A percentile compares a stretch with the other conserved stretches of the same genome.
Evolutionary conservation across 2,329 filamentous ascomycete genomes (phyloP).

Genomic region (Arthrobotrys pseudoclavata): DNA sequence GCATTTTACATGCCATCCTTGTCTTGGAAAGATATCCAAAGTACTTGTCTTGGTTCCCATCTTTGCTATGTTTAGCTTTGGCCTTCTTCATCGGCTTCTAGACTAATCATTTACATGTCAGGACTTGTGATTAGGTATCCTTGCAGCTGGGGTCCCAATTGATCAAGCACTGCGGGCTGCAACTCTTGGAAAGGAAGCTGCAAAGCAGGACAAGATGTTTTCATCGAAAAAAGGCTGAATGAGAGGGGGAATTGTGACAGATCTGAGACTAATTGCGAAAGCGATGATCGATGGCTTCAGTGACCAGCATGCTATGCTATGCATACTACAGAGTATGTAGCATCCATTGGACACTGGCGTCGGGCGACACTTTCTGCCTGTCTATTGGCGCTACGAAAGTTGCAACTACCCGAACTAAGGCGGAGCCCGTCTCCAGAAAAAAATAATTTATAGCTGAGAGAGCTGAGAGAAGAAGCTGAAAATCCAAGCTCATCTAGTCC

Average conservation of each 20-base stretch:
- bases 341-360: neutral
- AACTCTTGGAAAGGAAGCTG: neutral
- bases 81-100: neutral
- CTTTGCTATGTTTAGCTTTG: neutral
- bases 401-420: constrained; percentile 2
- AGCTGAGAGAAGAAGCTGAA: constrained; percentile 6
- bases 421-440: neutral
- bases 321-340: neutral
- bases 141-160: neutral
- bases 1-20: neutral
- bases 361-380: neutral
- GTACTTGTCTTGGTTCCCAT: neutral
- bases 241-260: neutral
- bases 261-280: constrained; percentile 12
- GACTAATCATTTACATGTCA: neutral
- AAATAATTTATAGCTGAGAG: neutral
- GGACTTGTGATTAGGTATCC: neutral
- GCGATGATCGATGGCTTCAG: neutral
- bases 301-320: neutral
- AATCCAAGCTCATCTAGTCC: neutral
- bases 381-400: neutral
- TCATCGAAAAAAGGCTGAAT: neutral
- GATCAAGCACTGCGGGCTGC: neutral
- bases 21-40: neutral
- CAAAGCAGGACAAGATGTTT: neutral